Percentiles rank a stretch among this genome's conserved stretches.
Conservation (phyloP, 331 rosid genomes). For the Saraca asoca region DNA sequence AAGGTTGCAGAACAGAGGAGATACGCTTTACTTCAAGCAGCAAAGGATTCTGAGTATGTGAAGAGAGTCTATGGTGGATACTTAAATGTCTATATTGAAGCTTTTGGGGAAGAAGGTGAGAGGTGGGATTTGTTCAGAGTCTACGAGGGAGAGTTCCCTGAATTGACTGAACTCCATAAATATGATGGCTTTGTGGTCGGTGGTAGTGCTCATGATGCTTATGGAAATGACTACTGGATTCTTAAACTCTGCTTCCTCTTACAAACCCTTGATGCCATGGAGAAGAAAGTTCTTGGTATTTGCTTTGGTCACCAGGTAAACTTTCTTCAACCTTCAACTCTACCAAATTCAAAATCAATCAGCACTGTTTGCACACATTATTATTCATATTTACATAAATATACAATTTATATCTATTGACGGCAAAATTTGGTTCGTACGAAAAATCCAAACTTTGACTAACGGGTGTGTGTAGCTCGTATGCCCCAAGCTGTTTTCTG, state of each 20-base stretch:
- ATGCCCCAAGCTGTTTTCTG: too few relatives aligned
- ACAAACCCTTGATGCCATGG: conserved; percentile 60
- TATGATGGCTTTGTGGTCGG: conserved; percentile 65
- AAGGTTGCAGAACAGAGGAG: conserved; percentile 32
- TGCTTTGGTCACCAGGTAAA: conserved; percentile 80
- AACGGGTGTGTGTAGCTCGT: too few relatives aligned
- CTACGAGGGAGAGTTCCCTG: conserved; percentile 62
- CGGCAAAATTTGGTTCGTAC: too few relatives aligned
- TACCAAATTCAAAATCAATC: too few relatives aligned
- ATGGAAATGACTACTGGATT: conserved; percentile 62
- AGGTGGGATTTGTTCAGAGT: conserved; percentile 55
- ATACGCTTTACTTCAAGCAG: conserved; percentile 57
- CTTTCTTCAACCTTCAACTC: too few relatives aligned
- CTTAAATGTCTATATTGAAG: conserved; percentile 50
- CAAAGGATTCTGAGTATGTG: conserved; percentile 59
- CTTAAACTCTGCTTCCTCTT: conserved; percentile 50
- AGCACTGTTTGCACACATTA: too few relatives aligned
- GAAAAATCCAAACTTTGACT: too few relatives aligned
- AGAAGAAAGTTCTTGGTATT: conserved; percentile 68
- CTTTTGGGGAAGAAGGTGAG: conserved; percentile 72
- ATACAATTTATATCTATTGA: too few relatives aligned
- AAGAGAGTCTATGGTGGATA: conserved; percentile 60
- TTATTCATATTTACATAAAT: too few relatives aligned
- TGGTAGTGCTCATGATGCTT: conserved; percentile 67
- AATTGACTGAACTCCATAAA: conserved; percentile 39